These are phyloP conservation scores for Backusella westeae DNA, from an alignment of 192 early-diverging fungal species.

Conservation along the genomic window DNA sequence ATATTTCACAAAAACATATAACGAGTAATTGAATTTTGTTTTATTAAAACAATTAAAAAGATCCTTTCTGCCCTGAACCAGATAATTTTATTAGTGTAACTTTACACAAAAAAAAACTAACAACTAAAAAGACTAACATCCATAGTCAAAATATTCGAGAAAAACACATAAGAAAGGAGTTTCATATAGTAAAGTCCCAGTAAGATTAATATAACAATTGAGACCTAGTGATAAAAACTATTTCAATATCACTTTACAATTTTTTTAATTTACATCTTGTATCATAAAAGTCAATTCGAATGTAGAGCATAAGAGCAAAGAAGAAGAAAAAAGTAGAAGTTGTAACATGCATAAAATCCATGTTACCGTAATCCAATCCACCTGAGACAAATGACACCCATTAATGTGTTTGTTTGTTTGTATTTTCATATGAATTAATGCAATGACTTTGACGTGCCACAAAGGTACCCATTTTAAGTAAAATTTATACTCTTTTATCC, in stretches of 20 bases:
- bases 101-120: not conserved
- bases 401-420: not conserved
- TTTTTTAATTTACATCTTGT: not conserved
- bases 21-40: not conserved
- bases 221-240: not conserved
- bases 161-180: not conserved
- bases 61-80: not conserved
- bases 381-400: not conserved
- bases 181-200: too few relatives aligned
- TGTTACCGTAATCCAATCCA: not conserved
- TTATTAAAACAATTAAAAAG: not conserved
- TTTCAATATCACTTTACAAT: not conserved
- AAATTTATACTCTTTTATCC: not conserved
- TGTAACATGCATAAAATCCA: not conserved
- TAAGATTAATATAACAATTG: not conserved
- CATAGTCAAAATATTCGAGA: not conserved
- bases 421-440: not conserved
- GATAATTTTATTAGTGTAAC: not conserved
- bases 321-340: not conserved
- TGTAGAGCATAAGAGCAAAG: not conserved
- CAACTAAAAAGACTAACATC: not conserved
- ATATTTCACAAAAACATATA: not conserved
- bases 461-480: not conserved
- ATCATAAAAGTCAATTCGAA: not conserved
- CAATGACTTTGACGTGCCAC: not conserved